Base-by-base conservation (phyloP, 2,329 filamentous ascomycete species). In the Fusarium tuaranense region DNA sequence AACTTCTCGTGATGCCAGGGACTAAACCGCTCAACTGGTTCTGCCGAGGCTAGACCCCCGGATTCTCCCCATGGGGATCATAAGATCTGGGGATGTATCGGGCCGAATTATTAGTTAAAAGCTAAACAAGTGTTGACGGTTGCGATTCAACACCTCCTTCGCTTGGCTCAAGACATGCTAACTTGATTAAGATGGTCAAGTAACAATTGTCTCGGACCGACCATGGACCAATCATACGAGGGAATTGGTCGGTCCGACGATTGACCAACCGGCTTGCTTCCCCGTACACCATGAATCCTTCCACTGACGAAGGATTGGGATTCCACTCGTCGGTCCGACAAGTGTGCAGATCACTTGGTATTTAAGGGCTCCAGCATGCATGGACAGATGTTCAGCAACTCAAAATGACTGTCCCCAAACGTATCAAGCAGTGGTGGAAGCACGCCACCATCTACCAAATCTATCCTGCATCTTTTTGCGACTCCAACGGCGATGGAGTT, bases 361-460 rank as follows among this genome's bases (percentile, higher is more conserved):
- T 58, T 58, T 58, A 58, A 58, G 55, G 32, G 20, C 20, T 16
- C 8, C 16, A 58, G 18, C 8, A 10, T 6, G 34, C 8, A 25
- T 22, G 20, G 27, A 16, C n/a, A 18, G 20, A 32, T 7, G 18
- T 16, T 38, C 48, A 39, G 20, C 18, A 48, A 18, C 53, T 41
- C 14, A 73, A 20, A 65, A 78, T 78, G 76, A 78, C 76, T 14
- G 68, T 78, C 68, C 73, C 36, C 30, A 72, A 69, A 13, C 76
- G 68, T 2, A 61, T 68, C 7, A 76, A 63, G 41, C 76, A 76
- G 53, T 90, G 88, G 88, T 90, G 88, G 88, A 89, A 89, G 71
- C 86, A 89, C 69, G 85, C 83, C 20, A 81, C 85, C 2, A 85
- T 88, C 41, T 90, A 90, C 74, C 88, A 91, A 75, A 88, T 91